Evolutionary conservation across 495 filamentous ascomycete species (phyloP), one percentile per base, ranked within the genome.

Genomic region (Achaetomiella virescens): DNA sequence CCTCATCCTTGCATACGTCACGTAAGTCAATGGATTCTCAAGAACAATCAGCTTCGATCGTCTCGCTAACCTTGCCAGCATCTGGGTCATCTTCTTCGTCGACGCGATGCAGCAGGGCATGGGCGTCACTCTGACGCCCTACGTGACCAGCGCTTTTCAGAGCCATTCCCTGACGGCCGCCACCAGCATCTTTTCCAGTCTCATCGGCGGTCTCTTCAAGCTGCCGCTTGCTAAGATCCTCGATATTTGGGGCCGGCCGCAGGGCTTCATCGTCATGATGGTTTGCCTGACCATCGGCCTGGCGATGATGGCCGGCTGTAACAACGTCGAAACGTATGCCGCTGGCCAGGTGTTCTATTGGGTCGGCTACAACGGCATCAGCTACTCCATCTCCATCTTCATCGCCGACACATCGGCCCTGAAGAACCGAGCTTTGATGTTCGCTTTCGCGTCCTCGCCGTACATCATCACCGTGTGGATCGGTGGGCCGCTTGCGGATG

Each of bases 381-480:
- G 73, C 47, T 78, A 84, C 67, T 73, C 77, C 31, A 70, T 85
- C 24, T 71, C 75, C 35, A 71, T 87, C 60, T 85, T 87, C 71
- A 78, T 84, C 46, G 83, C 85, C 52, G 85, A 89, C 66, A 85
- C 81, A 2, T 82, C 85, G 0, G 72, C 74, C 6, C 65, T 89
- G 59, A 77, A 78, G 38, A 85, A 87, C 70, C 75, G 85, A 68
- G 78, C 74, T 9, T 70, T 87, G 38, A 78, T 83, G 49, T 79
- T 83, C 57, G 85, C 80, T 10, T 86, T 83, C 58, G 67, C 75
- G 29, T 72, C 66, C n/a, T 84, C 84, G 0, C 85, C 85, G 3
- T 86, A 84, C 67, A 85, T 87, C 52, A 77, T 78, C 57, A 86
- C 84, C 22, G 81, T 81, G 46, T 76, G 80, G 55, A 69, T 77